Evolutionary conservation across 2,329 filamentous ascomycete genomes (phyloP).

Genomic region (Ophiostoma himal-ulmi): DNA sequence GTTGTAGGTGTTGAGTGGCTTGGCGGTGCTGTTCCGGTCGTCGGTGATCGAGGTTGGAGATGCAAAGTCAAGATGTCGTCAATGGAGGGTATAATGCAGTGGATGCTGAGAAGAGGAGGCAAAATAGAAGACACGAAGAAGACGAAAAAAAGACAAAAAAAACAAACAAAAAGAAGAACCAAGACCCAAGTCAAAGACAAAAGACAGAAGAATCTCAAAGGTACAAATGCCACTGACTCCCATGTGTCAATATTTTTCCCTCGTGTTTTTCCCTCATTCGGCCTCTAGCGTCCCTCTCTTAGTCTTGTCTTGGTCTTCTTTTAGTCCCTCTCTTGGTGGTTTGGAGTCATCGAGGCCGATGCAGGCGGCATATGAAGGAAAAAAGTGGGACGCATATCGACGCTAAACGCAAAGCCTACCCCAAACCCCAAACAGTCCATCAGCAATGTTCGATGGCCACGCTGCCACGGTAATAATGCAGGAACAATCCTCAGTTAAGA

Average conservation of each 20-base stretch:
- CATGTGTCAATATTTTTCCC: slow-evolving; percentile 11
- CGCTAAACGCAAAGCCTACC: not conserved
- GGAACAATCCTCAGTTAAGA: slow-evolving; percentile 4
- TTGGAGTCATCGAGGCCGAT: slow-evolving; percentile 6
- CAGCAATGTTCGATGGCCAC: not conserved
- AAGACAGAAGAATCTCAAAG: slow-evolving; percentile 1
- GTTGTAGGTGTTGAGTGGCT: not conserved
- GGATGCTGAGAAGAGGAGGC: not conserved
- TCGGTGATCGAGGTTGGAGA: not conserved
- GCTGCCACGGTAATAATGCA: slow-evolving; percentile 4
- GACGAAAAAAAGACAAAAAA: not conserved
- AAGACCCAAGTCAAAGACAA: not conserved
- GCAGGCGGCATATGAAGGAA: not conserved
- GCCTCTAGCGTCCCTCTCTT: slow-evolving; percentile 3
- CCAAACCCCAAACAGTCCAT: not conserved
- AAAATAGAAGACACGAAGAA: not conserved
- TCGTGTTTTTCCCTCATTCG: slow-evolving; percentile 10
- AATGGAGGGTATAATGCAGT: not conserved
- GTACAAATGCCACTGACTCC: not conserved
- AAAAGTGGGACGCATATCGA: not conserved
- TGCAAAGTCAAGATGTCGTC: not conserved
- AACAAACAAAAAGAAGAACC: not conserved
- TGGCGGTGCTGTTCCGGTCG: not conserved
- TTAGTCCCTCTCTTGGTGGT: not conserved
- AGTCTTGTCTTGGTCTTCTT: not conserved